A percentile compares a stretch with the other conserved stretches of the same genome.
phyloP scores from a whole-genome alignment of 495 filamentous ascomycete species.

The Aspergillus haitiensis region DNA sequence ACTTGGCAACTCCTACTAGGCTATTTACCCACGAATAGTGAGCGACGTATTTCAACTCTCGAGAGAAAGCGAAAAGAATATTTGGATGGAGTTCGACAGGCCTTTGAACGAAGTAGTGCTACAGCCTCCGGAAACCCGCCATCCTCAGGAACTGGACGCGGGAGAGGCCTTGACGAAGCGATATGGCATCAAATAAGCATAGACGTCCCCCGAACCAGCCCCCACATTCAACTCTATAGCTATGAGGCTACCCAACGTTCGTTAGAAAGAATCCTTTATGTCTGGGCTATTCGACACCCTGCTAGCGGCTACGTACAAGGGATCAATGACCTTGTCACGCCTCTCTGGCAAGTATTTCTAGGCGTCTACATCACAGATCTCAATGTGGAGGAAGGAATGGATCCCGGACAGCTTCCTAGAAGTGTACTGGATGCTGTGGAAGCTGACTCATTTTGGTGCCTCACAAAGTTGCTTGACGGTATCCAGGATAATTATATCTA shows the following conservation, averaged over 20 bases:
- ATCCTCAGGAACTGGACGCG: constrained; percentile 46
- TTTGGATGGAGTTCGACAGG: constrained; percentile 90
- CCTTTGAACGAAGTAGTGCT: constrained; percentile 73
- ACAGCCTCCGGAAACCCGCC: constrained; percentile 35
- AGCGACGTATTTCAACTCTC: constrained; percentile 83
- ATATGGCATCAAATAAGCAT: constrained; percentile 99
- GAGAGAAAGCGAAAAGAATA: constrained; percentile 97
- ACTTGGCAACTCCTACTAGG: constrained; percentile 96
- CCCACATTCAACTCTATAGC: constrained; percentile 88
- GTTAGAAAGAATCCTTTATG: constrained; percentile 89
- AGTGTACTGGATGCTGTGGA: constrained; percentile 95
- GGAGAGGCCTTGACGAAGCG: constrained; percentile 84
- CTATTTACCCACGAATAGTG: constrained; percentile 91
- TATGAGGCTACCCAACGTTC: constrained; percentile 96
- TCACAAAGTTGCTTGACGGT: constrained; percentile 93
- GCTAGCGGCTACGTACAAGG: constrained; percentile 98
- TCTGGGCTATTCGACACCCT: constrained; percentile 97
- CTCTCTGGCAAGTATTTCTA: constrained; percentile 96
- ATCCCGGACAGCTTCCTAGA: constrained; percentile 88
- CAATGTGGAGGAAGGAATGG: constrained; percentile 93
- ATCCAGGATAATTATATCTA: constrained; percentile 99
- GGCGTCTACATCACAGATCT: constrained; percentile 89
- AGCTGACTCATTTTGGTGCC: constrained; percentile 97
- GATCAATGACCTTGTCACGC: constrained; percentile 96
- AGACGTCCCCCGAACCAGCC: constrained; percentile 95